Evolutionary conservation across 2,329 filamentous ascomycete species (phyloP), one percentile per base, ranked within the genome.

Genomic region (Fusarium palustre): DNA sequence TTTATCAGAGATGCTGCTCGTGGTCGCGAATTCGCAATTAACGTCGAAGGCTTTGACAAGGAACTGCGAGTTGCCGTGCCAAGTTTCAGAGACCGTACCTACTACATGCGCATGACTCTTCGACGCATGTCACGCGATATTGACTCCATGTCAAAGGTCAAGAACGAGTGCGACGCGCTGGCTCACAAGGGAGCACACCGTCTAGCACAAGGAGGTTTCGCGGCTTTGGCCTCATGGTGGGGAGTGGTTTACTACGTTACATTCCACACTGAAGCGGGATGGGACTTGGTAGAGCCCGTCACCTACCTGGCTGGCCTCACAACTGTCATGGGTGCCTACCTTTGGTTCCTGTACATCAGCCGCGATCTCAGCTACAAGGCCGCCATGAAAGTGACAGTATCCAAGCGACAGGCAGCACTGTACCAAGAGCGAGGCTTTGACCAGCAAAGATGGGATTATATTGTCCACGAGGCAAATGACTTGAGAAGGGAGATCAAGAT

Each of bases 261-360:
- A 3, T 90, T 90, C 70, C 84, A 87, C 70, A 97, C 93, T 0
- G 88, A 93, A 42, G 84, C 92, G 64, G 94, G 94, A 7, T 97
- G 94, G 94, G 93, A 97, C 74, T 87, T 93, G 9, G 94, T 97
- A 84, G 94, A 97, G 79, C 94, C 93, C 0, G 88, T 97, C 3
- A 97, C 93, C 34, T 97, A 97, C 76, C 88, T 97, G 18, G 93
- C 92, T 3, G 92, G 93, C n/a, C 84, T 97, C 68, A 88, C 90
- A 1, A 94, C 92, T 15, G 88, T 97, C 75, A 97, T 97, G 82
- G 91, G 91, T 10, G 94, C 93, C 70, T 97, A 97, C 75, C 84
- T 97, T 55, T 97, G 93, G 93, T 97, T 97, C 78, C 82, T 97
- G 15, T 97, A 94, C 80, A 92, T 97, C 82, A 97, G 94, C 80